A percentile compares a stretch with the other conserved stretches of the same genome.
phyloP scores from a whole-genome alignment of 2,329 filamentous ascomycete genomes.

The Botrytis pseudocinerea region DNA sequence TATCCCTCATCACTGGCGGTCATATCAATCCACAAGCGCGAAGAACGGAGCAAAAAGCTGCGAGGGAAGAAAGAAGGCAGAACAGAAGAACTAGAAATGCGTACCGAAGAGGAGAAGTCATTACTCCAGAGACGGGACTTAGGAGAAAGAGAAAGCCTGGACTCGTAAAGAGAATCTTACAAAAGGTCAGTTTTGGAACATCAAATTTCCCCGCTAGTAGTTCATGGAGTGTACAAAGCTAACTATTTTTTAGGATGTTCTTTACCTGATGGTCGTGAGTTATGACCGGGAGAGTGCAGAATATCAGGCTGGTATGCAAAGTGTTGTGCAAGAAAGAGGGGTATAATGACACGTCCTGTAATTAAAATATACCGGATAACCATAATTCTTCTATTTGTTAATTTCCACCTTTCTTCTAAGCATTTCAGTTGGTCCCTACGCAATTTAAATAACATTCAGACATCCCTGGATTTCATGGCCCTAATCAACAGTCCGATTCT shows the following conservation, averaged over 20 bases:
- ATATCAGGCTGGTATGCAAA: slow-evolving; percentile 10
- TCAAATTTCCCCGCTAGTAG: not conserved
- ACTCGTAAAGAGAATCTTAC: slow-evolving; percentile 37
- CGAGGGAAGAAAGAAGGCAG: slow-evolving; percentile 9
- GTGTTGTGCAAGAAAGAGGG: slow-evolving; percentile 6
- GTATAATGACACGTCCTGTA: not conserved
- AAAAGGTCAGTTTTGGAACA: slow-evolving; percentile 34
- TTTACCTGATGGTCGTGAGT: slow-evolving; percentile 53
- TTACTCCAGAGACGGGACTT: slow-evolving; percentile 24
- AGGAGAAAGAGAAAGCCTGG: slow-evolving; percentile 27
- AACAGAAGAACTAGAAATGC: slow-evolving; percentile 19
- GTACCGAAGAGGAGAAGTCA: slow-evolving; percentile 24
- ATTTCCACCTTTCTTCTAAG: not conserved
- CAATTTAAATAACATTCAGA: not conserved
- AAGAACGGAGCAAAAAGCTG: not conserved
- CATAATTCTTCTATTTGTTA: not conserved
- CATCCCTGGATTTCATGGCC: not conserved
- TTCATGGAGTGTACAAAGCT: not conserved
- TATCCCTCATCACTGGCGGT: slow-evolving; percentile 51
- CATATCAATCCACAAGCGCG: slow-evolving; percentile 37
- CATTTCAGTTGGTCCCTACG: not conserved
- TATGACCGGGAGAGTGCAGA: slow-evolving; percentile 3
- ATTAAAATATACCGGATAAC: not conserved
- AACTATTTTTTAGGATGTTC: slow-evolving; percentile 44
- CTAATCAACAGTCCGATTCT: not conserved